Base-by-base conservation (phyloP, 352 stramenopile genomes). In the Phytopythium montanum region DNA sequence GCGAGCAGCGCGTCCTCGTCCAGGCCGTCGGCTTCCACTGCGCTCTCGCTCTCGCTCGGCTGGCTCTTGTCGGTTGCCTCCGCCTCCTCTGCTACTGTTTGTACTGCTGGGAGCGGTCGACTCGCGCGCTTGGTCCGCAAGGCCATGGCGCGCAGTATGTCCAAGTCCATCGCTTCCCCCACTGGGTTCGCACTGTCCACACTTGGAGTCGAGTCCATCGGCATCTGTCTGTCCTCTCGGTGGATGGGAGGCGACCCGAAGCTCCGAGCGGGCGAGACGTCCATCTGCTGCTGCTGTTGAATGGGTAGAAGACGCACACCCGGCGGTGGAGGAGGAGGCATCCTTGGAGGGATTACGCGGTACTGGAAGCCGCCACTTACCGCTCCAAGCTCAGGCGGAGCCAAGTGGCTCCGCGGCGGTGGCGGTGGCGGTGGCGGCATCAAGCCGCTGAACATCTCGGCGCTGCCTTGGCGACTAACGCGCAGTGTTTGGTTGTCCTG, bases 401-500 rank as follows among this genome's bases (percentile, higher is more conserved):
- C 8, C 25, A 34, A 23, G 16, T 36, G 45, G 23, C 5, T 52
- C 6, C 14, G 16, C 10, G 45, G 26, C 5, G 23, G 5, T 14
- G 45, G 58, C n/a, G 53, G 41, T 19, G 56, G 54, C 5, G 56
- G n/a, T n/a, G n/a, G 46, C 18, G 57, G 45, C 34, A 42, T 21
- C 2, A 60, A 62, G 21, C 59, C 61, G 46, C 62, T 51, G 46
- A 87, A 72, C 66, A 84, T 83, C 56, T 87, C 70, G 53, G 88
- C 73, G 45, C 59, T 66, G 33, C 79, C 81, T 65, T 88, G 79
- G 14, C 81, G 73, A 56, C 87, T 87, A 33, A 93, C 78, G 3
- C 84, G 81, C n/a, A 93, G 34, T 59, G 91, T 90, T 25, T 81
- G 72, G 21, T 85, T 87, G 34, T 88, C 72, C 34, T 60, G 56